These are phyloP conservation scores for Xylaria telfairii DNA, from an alignment of 495 filamentous ascomycete genomes.

Conservation along the genomic window DNA sequence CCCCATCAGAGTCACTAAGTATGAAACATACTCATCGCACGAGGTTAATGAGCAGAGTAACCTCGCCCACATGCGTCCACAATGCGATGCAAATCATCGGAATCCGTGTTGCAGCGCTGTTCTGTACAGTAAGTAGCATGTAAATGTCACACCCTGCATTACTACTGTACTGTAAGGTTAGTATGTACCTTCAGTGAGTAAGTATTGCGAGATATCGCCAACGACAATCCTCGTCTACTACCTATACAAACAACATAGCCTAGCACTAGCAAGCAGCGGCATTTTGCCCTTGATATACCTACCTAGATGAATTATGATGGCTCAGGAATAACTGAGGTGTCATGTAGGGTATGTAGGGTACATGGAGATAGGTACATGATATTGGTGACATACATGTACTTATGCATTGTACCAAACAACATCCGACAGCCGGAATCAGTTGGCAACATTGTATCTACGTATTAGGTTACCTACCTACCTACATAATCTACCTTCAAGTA, in stretches of 20 bases:
- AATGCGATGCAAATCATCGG: neutral
- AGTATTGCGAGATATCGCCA: neutral
- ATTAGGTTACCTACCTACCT: neutral
- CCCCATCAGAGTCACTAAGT: neutral
- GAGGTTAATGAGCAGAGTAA: constrained; percentile 2
- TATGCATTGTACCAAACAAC: neutral
- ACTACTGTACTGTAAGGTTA: neutral
- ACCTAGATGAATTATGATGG: too few relatives aligned
- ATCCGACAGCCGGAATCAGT: neutral
- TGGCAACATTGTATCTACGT: neutral
- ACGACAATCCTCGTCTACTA: neutral
- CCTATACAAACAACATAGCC: too few relatives aligned
- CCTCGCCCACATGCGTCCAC: neutral
- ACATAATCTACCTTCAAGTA: neutral
- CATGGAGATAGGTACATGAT: too few relatives aligned
- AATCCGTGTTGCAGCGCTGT: neutral
- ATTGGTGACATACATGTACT: too few relatives aligned
- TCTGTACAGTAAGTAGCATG: neutral
- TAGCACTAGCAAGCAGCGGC: neutral
- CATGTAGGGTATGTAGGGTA: too few relatives aligned
- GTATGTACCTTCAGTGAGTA: too few relatives aligned
- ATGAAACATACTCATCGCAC: constrained; percentile 12
- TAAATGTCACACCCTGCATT: neutral
- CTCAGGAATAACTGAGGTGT: too few relatives aligned
- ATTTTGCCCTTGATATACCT: too few relatives aligned